Evolutionary conservation across 108 stramenopile genomes (phyloP).

Genomic region (Skeletonema costatum): DNA sequence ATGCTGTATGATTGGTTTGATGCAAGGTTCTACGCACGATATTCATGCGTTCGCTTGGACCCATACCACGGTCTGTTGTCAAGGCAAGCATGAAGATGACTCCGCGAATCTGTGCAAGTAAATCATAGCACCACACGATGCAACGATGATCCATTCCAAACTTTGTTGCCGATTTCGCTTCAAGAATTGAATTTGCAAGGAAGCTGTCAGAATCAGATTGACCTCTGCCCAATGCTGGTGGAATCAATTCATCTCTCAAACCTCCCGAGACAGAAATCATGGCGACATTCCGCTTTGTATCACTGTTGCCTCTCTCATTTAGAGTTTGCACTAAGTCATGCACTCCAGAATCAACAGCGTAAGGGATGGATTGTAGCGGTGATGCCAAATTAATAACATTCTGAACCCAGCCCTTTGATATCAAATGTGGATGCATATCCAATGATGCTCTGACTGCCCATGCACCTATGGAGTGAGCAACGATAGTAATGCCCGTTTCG

Average conservation of each 20-base stretch:
- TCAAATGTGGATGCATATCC: conserved; percentile 28
- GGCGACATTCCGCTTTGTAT: conserved; percentile 8
- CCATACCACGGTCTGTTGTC: conserved; percentile 25
- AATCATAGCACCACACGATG: conserved; percentile 83
- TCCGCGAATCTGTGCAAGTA: conserved; percentile 57
- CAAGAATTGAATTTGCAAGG: conserved; percentile 24
- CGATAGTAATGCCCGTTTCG: conserved; percentile 45
- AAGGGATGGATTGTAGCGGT: conserved; percentile 62
- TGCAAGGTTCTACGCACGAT: conserved; percentile 10
- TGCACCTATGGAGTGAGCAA: conserved; percentile 85
- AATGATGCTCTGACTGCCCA: conserved; percentile 55
- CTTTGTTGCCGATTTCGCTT: neutral
- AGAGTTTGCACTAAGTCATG: conserved; percentile 33
- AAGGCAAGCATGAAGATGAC: conserved; percentile 51
- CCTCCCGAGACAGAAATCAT: conserved; percentile 76
- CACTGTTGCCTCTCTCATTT: conserved; percentile 13
- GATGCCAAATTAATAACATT: conserved; percentile 70
- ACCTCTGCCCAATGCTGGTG: conserved; percentile 56
- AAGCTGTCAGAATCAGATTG: neutral
- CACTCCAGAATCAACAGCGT: conserved; percentile 66
- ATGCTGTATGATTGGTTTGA: neutral
- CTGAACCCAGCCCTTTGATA: conserved; percentile 33
- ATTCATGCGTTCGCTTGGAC: conserved; percentile 18
- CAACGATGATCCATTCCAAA: conserved; percentile 86
- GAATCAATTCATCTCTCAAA: conserved; percentile 82